Conservation (phyloP, 306 rosid species). For the Castanea sativa region DNA sequence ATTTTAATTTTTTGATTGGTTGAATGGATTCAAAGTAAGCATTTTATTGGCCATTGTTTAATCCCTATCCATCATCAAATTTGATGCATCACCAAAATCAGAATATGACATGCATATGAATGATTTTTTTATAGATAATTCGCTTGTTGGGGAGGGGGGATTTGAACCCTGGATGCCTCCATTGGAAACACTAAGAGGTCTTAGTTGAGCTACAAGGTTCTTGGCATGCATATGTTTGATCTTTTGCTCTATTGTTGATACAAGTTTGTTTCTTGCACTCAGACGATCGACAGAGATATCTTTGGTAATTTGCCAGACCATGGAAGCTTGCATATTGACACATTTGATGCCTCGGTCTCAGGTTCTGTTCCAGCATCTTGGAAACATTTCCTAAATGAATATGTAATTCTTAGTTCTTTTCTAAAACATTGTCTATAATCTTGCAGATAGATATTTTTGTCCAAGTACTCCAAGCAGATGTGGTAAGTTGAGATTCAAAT, state of each 20-base stretch:
- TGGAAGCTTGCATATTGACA: conserved; percentile 85
- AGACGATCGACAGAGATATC: conserved; percentile 96
- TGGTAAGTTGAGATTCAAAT: conserved; percentile 42
- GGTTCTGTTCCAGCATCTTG: conserved; percentile 42
- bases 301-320: conserved; percentile 82
- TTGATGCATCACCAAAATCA: not conserved
- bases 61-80: too few species aligned
- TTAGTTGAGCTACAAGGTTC: too few species aligned
- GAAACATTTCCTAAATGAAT: conserved; percentile 20
- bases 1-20: too few species aligned
- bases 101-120: not conserved
- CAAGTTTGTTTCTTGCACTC: conserved; percentile 26
- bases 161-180: too few species aligned
- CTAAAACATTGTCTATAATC: conserved; percentile 17
- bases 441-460: conserved; percentile 87
- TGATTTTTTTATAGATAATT: too few species aligned
- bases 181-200: too few species aligned
- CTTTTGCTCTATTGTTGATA: conserved; percentile 7
- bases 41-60: too few species aligned
- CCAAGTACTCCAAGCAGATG: conserved; percentile 96
- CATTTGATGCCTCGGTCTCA: conserved; percentile 89
- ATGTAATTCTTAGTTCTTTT: conserved; percentile 5
- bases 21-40: too few species aligned
- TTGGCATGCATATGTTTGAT: not conserved
- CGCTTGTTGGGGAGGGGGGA: too few species aligned